These are phyloP conservation scores for Phalaenopsis hybrid DNA, from an alignment of 116 monocot genomes.

Conservation along the genomic window DNA sequence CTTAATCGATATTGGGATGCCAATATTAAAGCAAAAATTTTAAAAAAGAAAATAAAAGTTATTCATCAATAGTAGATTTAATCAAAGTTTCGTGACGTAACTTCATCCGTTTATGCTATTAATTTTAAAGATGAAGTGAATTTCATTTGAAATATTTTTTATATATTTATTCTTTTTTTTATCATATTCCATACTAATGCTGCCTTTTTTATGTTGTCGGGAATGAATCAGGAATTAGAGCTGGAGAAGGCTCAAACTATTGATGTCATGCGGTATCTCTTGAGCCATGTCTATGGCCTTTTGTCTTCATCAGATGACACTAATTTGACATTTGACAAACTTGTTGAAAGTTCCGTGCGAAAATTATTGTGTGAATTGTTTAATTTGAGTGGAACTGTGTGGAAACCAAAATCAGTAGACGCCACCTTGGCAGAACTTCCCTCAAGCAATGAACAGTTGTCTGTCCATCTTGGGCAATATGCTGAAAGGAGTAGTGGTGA, in stretches of 20 bases:
- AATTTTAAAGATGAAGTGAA: constrained; percentile 4
- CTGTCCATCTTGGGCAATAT: constrained; percentile 29
- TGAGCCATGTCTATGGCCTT: constrained; percentile 39
- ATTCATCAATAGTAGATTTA: neutral
- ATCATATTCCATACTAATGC: neutral
- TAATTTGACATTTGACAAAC: constrained; percentile 13
- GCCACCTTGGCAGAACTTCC: constrained; percentile 9
- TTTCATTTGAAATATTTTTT: neutral
- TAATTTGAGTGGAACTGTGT: constrained; percentile 21
- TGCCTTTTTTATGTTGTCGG: constrained; percentile 1
- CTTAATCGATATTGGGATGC: too few relatives aligned
- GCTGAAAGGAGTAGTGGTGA: constrained; percentile 67
- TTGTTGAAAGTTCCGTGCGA: constrained; percentile 42
- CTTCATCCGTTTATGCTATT: neutral
- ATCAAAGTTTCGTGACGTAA: neutral
- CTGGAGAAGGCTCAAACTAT: constrained; percentile 46
- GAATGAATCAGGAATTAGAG: constrained; percentile 28
- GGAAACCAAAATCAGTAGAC: constrained; percentile 18
- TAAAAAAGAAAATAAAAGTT: neutral
- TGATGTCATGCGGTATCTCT: constrained; percentile 61
- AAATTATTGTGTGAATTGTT: constrained; percentile 48
- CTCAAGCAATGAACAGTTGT: constrained; percentile 16
- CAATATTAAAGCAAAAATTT: too few relatives aligned
- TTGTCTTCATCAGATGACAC: constrained; percentile 1
- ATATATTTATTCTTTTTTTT: neutral